Conservation (phyloP, 495 filamentous ascomycete genomes). For the Hypoxylon cercidicola region DNA sequence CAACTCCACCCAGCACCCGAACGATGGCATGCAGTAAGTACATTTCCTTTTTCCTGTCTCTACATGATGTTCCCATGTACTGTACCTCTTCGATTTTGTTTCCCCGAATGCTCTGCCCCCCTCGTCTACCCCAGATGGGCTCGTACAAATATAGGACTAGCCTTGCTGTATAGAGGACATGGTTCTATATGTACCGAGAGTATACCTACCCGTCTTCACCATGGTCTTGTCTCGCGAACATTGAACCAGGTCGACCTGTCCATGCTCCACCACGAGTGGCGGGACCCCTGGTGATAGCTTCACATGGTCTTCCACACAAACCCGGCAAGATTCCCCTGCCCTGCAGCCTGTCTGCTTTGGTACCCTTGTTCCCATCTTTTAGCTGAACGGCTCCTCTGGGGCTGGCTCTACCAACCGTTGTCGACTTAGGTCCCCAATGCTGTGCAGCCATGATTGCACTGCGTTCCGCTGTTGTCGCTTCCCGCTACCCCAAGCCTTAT, state of each 20-base stretch:
- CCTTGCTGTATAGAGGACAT: slow-evolving; percentile 37
- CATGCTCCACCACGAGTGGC: slow-evolving; percentile 39
- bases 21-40: slow-evolving; percentile 63
- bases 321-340: slow-evolving; percentile 23
- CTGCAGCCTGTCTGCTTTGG: slow-evolving; percentile 36
- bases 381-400: slow-evolving; percentile 24
- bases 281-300: slow-evolving; percentile 43
- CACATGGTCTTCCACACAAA: slow-evolving; percentile 23
- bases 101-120: slow-evolving; percentile 30
- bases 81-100: slow-evolving; percentile 45
- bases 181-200: slow-evolving; percentile 41
- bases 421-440: slow-evolving; percentile 29
- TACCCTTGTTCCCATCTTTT: slow-evolving; percentile 15
- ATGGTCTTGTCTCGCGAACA: slow-evolving; percentile 37
- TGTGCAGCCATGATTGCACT: slow-evolving; percentile 41
- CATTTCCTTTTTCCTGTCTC: slow-evolving; percentile 48
- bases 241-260: slow-evolving; percentile 26
- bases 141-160: slow-evolving; percentile 39
- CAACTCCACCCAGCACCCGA: slow-evolving; percentile 59
- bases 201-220: slow-evolving; percentile 38
- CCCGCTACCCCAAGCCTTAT: slow-evolving; percentile 34
- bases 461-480: slow-evolving; percentile 33
- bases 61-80: slow-evolving; percentile 53
- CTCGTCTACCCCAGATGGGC: slow-evolving; percentile 40
- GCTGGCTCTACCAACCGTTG: slow-evolving; percentile 22